Evolutionary conservation across 768 basidiomycete species (phyloP).

Genomic region (Mrakia frigida): DNA sequence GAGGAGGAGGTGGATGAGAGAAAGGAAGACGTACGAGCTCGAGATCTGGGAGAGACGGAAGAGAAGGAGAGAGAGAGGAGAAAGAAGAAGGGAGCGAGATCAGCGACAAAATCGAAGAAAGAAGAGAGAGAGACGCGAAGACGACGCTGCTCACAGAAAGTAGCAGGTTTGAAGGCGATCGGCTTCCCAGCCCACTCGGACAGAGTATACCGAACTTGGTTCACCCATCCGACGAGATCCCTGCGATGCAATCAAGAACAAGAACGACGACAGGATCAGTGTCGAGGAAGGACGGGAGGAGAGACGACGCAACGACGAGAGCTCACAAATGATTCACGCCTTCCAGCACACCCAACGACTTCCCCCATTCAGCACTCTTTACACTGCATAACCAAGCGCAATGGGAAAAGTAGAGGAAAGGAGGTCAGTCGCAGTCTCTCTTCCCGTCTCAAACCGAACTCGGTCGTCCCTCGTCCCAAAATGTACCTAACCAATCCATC

Average conservation of each 20-base stretch:
- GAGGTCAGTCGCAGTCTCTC: no score
- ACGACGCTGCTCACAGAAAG: constrained; percentile 57
- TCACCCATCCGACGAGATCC: constrained; percentile 69
- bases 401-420: no score
- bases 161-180: constrained; percentile 84
- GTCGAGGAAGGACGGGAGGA: not conserved
- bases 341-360: constrained; percentile 84
- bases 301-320: no score
- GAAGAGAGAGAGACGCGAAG: not conserved
- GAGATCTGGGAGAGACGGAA: constrained; percentile 21
- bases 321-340: constrained; percentile 78
- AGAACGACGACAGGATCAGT: not conserved
- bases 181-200: constrained; percentile 81
- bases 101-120: not conserved
- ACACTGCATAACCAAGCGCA: constrained; percentile 57
- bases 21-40: constrained; percentile 3
- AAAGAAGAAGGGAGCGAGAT: not conserved
- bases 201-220: constrained; percentile 60
- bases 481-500: constrained; percentile 60
- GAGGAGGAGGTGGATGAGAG: not conserved
- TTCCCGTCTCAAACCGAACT: no score
- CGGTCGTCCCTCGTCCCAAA: no score
- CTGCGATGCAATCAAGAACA: constrained; percentile 11
- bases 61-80: not conserved
- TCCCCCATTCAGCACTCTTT: constrained; percentile 85